Percentiles rank a stretch among this genome's conserved stretches.
Conservation (phyloP, 1,139 yeast genomes). For the Pichia sp. region DNA sequence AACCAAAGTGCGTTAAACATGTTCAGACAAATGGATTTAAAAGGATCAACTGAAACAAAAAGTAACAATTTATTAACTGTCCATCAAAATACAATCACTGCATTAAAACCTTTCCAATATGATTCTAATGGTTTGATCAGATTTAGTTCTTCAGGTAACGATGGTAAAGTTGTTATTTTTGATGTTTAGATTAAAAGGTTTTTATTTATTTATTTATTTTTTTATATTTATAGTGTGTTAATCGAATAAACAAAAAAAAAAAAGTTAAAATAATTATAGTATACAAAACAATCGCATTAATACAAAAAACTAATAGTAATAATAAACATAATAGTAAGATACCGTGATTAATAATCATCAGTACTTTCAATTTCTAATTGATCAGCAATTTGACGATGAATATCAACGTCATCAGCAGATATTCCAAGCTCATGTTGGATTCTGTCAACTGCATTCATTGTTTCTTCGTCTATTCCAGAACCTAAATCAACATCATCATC, state of each 20-base stretch:
- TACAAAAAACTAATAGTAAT: background rate
- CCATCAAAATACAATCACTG: conserved; percentile 87
- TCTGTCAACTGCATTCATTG: conserved; percentile 12
- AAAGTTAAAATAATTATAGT: background rate
- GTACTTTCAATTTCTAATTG: conserved; percentile 12
- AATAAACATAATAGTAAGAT: background rate
- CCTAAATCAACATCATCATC: conserved; percentile 11
- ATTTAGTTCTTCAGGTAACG: conserved; percentile 74
- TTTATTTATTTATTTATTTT: background rate
- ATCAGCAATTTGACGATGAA: conserved; percentile 15
- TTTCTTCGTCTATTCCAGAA: conserved; percentile 13
- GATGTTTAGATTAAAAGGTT: conserved; percentile 24
- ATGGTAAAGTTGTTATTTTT: conserved; percentile 82
- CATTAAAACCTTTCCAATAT: conserved; percentile 45
- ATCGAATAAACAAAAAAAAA: background rate
- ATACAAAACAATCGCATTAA: background rate
- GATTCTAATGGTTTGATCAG: conserved; percentile 37
- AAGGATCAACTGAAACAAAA: conserved; percentile 64
- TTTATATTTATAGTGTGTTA: background rate
- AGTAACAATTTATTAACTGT: conserved; percentile 58
- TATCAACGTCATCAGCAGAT: conserved; percentile 11
- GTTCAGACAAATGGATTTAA: conserved; percentile 93
- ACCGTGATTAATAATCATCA: conserved; percentile 3
- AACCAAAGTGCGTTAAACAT: conserved; percentile 79
- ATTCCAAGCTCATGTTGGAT: conserved; percentile 12